Evolutionary conservation across 1,284 basidiomycete species (phyloP).

Genomic region (Trametes pubescens): DNA sequence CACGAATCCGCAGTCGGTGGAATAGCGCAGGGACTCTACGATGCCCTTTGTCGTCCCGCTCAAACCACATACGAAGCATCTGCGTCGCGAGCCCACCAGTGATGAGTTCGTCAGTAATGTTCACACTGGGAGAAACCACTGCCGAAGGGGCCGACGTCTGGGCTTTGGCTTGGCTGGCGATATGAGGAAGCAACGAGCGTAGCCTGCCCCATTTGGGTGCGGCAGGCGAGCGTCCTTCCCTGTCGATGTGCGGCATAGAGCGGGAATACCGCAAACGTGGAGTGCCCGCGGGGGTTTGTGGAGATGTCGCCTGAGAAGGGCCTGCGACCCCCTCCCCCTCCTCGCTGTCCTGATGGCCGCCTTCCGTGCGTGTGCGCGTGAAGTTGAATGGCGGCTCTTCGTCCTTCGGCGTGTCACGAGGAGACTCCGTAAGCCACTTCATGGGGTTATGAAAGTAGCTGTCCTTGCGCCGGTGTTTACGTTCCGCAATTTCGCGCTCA

Average conservation of each 20-base stretch:
- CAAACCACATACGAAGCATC: constrained; percentile 90
- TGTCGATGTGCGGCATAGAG: constrained; percentile 54
- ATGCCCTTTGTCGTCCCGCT: constrained; percentile 88
- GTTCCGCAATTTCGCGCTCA: constrained; percentile 54
- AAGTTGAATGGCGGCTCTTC: constrained; percentile 38
- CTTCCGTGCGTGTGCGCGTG: constrained; percentile 20
- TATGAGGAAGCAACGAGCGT: constrained; percentile 69
- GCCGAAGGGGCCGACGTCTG: constrained; percentile 49
- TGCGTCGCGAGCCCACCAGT: constrained; percentile 83
- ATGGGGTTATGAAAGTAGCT: constrained; percentile 55
- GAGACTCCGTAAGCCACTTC: constrained; percentile 66
- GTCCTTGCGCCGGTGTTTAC: constrained; percentile 64
- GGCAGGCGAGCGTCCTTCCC: constrained; percentile 27
- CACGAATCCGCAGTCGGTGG: constrained; percentile 84
- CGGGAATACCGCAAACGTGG: constrained; percentile 44
- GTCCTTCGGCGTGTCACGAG: constrained; percentile 45
- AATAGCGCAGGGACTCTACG: constrained; percentile 89
- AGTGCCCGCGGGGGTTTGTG: constrained; percentile 21
- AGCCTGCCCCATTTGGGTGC: constrained; percentile 65
- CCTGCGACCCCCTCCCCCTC: constrained; percentile 16
- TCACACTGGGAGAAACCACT: constrained; percentile 63
- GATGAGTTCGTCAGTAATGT: constrained; percentile 87
- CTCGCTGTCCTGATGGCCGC: constrained; percentile 12
- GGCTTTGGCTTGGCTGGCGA: constrained; percentile 49
- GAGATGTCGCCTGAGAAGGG: constrained; percentile 11